Evolutionary conservation across 2,329 filamentous ascomycete species (phyloP).

Genomic region (Ceratocystis alfenasii): DNA sequence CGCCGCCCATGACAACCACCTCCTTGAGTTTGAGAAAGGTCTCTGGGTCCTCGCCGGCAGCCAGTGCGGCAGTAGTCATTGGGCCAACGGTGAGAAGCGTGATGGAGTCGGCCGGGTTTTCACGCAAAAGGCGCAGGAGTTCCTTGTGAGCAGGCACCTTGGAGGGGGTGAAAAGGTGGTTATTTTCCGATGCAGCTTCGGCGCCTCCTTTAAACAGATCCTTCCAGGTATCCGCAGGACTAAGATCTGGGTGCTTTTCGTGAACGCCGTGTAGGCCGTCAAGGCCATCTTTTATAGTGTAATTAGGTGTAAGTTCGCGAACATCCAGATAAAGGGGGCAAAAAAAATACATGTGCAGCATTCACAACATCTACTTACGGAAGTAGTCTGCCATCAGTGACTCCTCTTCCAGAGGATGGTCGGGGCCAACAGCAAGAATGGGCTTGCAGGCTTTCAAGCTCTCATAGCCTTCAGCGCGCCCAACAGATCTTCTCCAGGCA

Average conservation of each 20-base stretch:
- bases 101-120: constrained; percentile 72
- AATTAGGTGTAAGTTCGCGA: background rate
- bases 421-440: constrained; percentile 73
- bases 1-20: constrained; percentile 89
- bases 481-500: constrained; percentile 62
- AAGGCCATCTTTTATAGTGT: constrained; percentile 45
- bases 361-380: constrained; percentile 43
- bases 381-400: constrained; percentile 75
- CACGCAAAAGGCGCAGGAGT: constrained; percentile 73
- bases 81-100: constrained; percentile 86
- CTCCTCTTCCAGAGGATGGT: constrained; percentile 74
- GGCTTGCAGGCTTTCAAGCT: constrained; percentile 62
- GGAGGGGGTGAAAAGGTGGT: constrained; percentile 62
- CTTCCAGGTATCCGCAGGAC: constrained; percentile 62
- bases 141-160: constrained; percentile 64
- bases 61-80: constrained; percentile 83
- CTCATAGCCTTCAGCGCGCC: constrained; percentile 58
- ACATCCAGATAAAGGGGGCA: background rate
- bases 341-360: background rate
- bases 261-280: constrained; percentile 72
- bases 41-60: constrained; percentile 77
- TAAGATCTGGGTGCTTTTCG: constrained; percentile 59
- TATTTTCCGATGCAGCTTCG: constrained; percentile 34
- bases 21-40: constrained; percentile 83
- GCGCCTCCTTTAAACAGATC: constrained; percentile 43